phyloP scores from a whole-genome alignment of 2,329 filamentous ascomycete species.

The Aspergillus viridinutans region DNA sequence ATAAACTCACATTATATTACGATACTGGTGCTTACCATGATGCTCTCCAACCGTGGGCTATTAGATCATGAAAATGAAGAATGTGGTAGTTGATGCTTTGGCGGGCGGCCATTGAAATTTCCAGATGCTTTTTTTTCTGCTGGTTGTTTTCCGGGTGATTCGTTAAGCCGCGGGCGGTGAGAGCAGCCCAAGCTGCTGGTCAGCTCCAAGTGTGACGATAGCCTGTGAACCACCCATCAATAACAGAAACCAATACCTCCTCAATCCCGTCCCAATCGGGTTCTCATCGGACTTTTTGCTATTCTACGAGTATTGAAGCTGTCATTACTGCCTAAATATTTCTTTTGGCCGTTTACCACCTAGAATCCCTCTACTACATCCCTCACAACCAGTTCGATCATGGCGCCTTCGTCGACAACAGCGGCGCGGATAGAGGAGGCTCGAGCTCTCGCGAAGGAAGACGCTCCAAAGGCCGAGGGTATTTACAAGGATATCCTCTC shows the following conservation, averaged over 20 bases:
- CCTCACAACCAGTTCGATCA: constrained; percentile 24
- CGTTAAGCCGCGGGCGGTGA: constrained; percentile 32
- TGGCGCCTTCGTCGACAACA: constrained; percentile 49
- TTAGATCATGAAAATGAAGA: constrained; percentile 8
- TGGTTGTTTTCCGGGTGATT: constrained; percentile 24
- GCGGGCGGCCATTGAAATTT: constrained; percentile 17
- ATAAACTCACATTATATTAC: neutral
- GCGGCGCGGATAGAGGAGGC: constrained; percentile 78
- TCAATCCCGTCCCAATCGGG: constrained; percentile 7
- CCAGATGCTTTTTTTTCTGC: constrained; percentile 26
- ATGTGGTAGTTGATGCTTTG: constrained; percentile 5
- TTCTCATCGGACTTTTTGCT: neutral
- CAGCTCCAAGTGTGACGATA: constrained; percentile 22
- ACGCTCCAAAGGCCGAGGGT: constrained; percentile 78
- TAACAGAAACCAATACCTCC: constrained; percentile 14
- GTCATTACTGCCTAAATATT: neutral
- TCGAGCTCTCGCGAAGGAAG: constrained; percentile 73
- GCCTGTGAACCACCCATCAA: constrained; percentile 3
- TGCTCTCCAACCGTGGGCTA: constrained; percentile 12
- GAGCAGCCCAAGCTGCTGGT: constrained; percentile 14
- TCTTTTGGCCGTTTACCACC: constrained; percentile 1
- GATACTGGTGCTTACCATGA: constrained; percentile 26
- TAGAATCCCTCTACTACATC: neutral
- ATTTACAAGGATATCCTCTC: constrained; percentile 88
- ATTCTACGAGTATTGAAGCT: neutral